Evolutionary conservation across 257 asterid genomes (phyloP).

Genomic region (Nicotiana benthamiana): DNA sequence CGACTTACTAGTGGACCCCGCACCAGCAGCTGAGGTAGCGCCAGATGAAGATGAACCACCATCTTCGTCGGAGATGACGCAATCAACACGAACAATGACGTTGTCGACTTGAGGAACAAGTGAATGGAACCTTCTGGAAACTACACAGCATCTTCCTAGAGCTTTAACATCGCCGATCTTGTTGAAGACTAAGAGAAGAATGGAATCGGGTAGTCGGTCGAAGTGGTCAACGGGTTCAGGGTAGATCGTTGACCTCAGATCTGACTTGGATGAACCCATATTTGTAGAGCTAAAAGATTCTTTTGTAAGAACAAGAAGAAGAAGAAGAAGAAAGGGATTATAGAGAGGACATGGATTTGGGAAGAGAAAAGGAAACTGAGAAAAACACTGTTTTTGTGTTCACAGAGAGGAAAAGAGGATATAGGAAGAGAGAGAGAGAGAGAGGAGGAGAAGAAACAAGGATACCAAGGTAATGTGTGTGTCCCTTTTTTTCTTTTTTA

Average conservation of each 20-base stretch:
- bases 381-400: background rate
- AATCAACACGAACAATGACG: slow-evolving; percentile 87
- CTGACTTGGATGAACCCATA: slow-evolving; percentile 44
- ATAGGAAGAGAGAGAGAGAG: background rate
- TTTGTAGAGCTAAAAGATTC: background rate
- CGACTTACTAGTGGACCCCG: slow-evolving; percentile 34
- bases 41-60: background rate
- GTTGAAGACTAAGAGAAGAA: slow-evolving; percentile 70
- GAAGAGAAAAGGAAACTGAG: no score
- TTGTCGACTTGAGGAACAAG: slow-evolving; percentile 78
- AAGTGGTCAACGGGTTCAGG: slow-evolving; percentile 66
- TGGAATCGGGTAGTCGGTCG: slow-evolving; percentile 64
- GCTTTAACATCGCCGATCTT: slow-evolving; percentile 86
- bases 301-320: background rate
- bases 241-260: slow-evolving; percentile 39
- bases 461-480: background rate
- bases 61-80: slow-evolving; percentile 87
- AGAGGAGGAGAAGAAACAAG: background rate
- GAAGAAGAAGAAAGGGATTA: background rate
- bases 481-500: background rate
- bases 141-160: slow-evolving; percentile 77
- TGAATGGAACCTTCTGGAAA: slow-evolving; percentile 58
- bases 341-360: background rate
- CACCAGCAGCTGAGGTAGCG: background rate
- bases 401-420: background rate